A percentile compares a stretch with the other conserved stretches of the same genome.
These are phyloP conservation scores for Hirschioporus abietinus DNA, from an alignment of 768 basidiomycete genomes.

Conservation along the genomic window DNA sequence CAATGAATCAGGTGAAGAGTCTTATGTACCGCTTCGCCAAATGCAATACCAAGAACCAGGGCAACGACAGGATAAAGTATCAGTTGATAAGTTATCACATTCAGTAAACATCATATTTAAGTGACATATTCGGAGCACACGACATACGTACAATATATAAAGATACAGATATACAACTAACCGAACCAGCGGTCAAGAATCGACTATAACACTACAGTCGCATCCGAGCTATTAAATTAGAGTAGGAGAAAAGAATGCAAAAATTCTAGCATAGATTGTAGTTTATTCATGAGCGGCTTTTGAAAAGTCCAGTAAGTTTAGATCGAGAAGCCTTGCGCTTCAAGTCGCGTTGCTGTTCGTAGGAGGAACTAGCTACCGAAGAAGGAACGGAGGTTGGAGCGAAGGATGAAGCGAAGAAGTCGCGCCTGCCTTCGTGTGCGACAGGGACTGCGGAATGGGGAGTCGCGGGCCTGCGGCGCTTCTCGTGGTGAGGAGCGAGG, in stretches of 20 bases:
- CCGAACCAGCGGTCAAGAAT: slow-evolving; percentile 8
- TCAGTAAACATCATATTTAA: not conserved
- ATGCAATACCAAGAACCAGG: no score
- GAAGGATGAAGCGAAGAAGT: slow-evolving; percentile 42
- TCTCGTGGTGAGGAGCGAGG: not conserved
- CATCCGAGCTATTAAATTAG: no score
- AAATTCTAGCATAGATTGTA: no score
- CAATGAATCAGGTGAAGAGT: no score
- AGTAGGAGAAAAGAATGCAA: no score
- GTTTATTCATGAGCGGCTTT: not conserved
- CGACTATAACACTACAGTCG: no score
- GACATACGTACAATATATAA: not conserved
- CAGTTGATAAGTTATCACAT: not conserved
- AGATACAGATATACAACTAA: not conserved
- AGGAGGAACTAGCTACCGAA: not conserved
- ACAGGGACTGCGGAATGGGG: not conserved
- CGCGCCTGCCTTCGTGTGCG: slow-evolving; percentile 23
- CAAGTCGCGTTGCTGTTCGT: not conserved
- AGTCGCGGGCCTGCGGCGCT: not conserved
- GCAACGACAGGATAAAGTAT: not conserved
- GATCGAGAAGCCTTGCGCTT: not conserved
- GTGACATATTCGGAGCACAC: not conserved
- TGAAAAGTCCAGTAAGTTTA: not conserved
- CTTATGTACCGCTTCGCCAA: no score
- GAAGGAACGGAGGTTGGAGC: slow-evolving; percentile 22